phyloP scores from a whole-genome alignment of 345 rosid genomes.

The Citrus trifoliata region DNA sequence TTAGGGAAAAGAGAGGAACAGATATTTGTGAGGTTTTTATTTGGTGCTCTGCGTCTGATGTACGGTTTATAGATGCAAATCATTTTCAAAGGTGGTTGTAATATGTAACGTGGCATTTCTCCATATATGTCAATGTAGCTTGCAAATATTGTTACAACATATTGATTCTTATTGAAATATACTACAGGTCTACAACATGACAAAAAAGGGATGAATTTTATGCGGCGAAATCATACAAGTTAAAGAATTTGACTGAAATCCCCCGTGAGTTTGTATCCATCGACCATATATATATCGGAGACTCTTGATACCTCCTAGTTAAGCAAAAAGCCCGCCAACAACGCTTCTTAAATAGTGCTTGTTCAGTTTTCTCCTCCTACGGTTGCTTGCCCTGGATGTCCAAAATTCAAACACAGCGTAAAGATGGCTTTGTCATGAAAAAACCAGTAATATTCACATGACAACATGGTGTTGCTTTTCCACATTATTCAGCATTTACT shows the following conservation, averaged over 20 bases:
- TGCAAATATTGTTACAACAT: background rate
- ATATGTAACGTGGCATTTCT: background rate
- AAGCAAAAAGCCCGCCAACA: constrained; percentile 22
- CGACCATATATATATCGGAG: background rate
- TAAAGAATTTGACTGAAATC: background rate
- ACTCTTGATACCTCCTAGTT: background rate
- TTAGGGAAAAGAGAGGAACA: background rate
- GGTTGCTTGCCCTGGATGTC: constrained; percentile 52
- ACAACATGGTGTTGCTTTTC: background rate
- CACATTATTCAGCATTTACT: background rate
- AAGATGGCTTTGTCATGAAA: background rate
- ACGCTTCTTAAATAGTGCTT: constrained; percentile 39
- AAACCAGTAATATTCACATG: background rate
- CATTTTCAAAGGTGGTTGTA: background rate
- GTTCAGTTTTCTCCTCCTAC: constrained; percentile 58
- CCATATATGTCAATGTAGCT: background rate
- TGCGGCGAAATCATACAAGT: background rate
- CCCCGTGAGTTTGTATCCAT: background rate
- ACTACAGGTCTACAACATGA: background rate
- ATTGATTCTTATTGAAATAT: background rate
- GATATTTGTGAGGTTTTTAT: background rate
- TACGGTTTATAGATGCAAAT: background rate
- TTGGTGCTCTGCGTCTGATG: background rate
- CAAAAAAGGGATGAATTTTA: background rate
- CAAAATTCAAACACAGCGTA: background rate